These are phyloP conservation scores for Cordia subcordata DNA, from an alignment of 257 asterid genomes.

Conservation along the genomic window DNA sequence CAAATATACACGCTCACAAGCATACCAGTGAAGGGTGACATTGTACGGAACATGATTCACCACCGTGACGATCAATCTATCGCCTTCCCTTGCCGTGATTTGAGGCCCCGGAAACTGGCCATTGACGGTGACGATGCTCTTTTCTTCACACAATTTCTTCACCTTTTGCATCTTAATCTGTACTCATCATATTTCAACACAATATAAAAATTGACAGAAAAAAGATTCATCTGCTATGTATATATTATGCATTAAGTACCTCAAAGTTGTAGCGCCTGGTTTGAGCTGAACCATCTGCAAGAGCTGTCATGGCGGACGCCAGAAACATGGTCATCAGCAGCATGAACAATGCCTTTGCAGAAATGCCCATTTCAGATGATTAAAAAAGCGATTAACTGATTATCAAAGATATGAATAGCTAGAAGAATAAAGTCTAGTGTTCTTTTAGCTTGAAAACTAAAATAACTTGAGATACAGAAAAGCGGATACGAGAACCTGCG, in stretches of 20 bases:
- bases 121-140: slow-evolving; percentile 57
- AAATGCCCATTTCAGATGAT: not conserved
- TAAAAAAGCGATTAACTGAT: too few relatives aligned
- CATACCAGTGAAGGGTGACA: slow-evolving; percentile 55
- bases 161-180: slow-evolving; percentile 54
- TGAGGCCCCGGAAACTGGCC: slow-evolving; percentile 67
- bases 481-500: too few relatives aligned
- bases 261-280: slow-evolving; percentile 56
- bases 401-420: too few relatives aligned
- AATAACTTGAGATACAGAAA: too few relatives aligned
- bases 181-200: not conserved
- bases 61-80: slow-evolving; percentile 44
- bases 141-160: slow-evolving; percentile 52
- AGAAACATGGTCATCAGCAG: slow-evolving; percentile 17
- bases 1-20: not conserved
- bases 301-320: slow-evolving; percentile 22
- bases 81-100: slow-evolving; percentile 65
- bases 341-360: slow-evolving; percentile 7
- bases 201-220: not conserved
- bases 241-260: too few relatives aligned
- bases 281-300: slow-evolving; percentile 29
- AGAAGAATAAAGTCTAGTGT: too few relatives aligned
- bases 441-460: too few relatives aligned
- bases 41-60: slow-evolving; percentile 54
- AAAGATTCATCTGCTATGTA: not conserved